Base-by-base conservation (phyloP, 805 yeast species). In the Jamesozyma spencerorum region DNA sequence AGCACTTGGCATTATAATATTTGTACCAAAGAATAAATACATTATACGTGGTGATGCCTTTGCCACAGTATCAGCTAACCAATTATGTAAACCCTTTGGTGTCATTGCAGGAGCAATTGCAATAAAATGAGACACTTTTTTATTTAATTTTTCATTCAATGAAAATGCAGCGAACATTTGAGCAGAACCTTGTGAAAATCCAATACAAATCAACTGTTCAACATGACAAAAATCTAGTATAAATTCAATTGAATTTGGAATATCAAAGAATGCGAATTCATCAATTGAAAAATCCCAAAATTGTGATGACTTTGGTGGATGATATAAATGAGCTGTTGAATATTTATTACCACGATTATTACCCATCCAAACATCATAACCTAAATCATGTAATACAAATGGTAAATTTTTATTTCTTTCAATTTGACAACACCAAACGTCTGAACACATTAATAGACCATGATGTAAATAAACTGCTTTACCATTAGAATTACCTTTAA, bases 61-160 rank as follows among this genome's bases (percentile, higher is more conserved):
- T 45, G 85, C 75, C 36, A 90, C 66, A 0, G 83, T 71, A 54
- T 85, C 90, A 17, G 85, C 79, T 33, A 90, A 65, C 53, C 79
- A 75, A 47, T 88, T 84, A 46, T 79, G 77, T 31, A 88, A 67
- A 2, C 94, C 92, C 34, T 78, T 81, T 0, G 97, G 97, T 0
- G 94, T 81, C 72, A 90, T 81, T 1, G 97, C 97, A 0, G 97
- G 97, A 0, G 95, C 85, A 34, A 88, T 73, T 2, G 95, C 96
- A 42, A 88, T 75, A 47, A 88, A 81, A 38, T 60, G 61, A 13
- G 69, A 64, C 32, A 77, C 65, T 47, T 72, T 71, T 8, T 60
- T 49, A 58, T 84, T 85, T 42, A 88, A 66, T 2, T 70, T 68
- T 6, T 81, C 78, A 54, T 79, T 76, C 14, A 79, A 52, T 0